Percentiles rank a stretch among this genome's conserved stretches.
phyloP scores from a whole-genome alignment of 2,329 filamentous ascomycete species.

The Decorospora gaudefroyi region DNA sequence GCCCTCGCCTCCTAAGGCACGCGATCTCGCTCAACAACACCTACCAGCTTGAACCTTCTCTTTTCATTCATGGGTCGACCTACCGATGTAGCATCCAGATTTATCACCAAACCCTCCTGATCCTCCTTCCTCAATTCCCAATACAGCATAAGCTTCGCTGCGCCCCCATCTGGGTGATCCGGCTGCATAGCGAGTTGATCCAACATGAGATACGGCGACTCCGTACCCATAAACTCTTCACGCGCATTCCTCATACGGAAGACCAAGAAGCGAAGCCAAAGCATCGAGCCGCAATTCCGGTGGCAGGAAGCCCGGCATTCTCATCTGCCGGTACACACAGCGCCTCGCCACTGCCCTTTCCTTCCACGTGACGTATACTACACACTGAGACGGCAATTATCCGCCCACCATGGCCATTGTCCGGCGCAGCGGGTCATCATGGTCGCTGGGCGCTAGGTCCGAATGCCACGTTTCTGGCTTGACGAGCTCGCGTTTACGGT shows the following conservation, averaged over 20 bases:
- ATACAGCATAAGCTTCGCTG: constrained; percentile 46
- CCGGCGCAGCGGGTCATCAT: constrained; percentile 26
- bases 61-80: constrained; percentile 49
- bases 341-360: constrained; percentile 1
- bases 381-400: constrained; percentile 39
- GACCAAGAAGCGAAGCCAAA: constrained; percentile 31
- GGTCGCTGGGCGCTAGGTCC: constrained; percentile 24
- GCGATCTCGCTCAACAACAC: constrained; percentile 31
- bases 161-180: constrained; percentile 48
- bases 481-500: constrained; percentile 28
- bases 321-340: constrained; percentile 7
- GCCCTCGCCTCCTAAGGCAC: constrained; percentile 34
- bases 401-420: constrained; percentile 31
- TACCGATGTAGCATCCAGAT: constrained; percentile 48
- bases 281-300: constrained; percentile 58
- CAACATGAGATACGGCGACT: constrained; percentile 35
- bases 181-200: constrained; percentile 45
- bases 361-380: constrained; percentile 26
- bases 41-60: constrained; percentile 32
- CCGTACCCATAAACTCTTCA: constrained; percentile 33
- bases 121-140: constrained; percentile 51
- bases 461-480: constrained; percentile 37
- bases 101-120: constrained; percentile 43
- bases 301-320: constrained; percentile 71
- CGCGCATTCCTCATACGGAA: constrained; percentile 30